Evolutionary conservation across 305 asterid species (phyloP).

Genomic region (Fraxinus sp.): DNA sequence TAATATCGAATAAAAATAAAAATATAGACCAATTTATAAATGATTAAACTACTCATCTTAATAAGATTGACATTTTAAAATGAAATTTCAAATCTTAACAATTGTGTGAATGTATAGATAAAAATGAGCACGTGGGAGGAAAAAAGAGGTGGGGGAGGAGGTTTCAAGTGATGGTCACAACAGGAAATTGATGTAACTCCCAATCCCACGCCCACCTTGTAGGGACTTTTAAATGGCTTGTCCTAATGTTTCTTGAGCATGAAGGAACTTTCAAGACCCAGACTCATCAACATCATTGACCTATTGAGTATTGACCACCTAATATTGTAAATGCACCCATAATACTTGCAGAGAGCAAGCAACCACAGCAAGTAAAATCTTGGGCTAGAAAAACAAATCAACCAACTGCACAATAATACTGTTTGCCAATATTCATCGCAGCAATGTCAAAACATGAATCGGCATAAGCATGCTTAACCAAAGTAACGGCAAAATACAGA

Average conservation of each 20-base stretch:
- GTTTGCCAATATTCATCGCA: neutral
- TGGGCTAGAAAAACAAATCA: neutral
- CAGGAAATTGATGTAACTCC: neutral
- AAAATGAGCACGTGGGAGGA: too few species aligned
- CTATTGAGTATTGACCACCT: neutral
- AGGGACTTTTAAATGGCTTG: neutral
- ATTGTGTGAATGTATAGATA: too few species aligned
- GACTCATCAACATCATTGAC: neutral
- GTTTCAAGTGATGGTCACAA: too few species aligned
- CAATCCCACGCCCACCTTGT: neutral
- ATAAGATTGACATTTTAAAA: too few species aligned
- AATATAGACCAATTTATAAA: too few species aligned
- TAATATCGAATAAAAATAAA: too few species aligned
- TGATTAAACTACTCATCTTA: too few species aligned
- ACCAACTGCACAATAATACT: neutral
- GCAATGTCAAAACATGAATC: constrained; percentile 17
- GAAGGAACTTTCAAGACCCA: neutral
- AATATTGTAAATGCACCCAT: neutral
- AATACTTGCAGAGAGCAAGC: neutral
- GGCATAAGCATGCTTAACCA: neutral
- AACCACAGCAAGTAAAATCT: neutral
- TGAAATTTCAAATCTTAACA: too few species aligned
- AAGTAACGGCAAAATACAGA: constrained; percentile 17
- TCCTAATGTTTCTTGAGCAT: neutral
- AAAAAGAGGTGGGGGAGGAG: too few species aligned